Evolutionary conservation across 192 early-diverging fungal species (phyloP), one percentile per base, ranked within the genome.

Genomic region (Coemansia sp.): DNA sequence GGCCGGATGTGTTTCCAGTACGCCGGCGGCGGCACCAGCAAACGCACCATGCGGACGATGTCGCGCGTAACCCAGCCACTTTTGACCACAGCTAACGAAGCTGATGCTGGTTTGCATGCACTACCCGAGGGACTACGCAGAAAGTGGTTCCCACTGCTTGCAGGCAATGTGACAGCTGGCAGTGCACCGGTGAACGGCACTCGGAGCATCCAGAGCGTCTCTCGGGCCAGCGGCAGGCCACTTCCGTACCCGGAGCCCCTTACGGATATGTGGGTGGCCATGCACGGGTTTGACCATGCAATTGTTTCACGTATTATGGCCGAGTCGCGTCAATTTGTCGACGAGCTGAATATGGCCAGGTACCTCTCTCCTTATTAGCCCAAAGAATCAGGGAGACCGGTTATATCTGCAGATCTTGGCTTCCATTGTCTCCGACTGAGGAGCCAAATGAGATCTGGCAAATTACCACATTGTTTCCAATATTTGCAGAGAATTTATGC

Each of bases 1-100:
- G 68, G 64, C 37, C 68, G 80, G 59, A 77, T 82, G 71, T 82
- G 75, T 55, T 82, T 71, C 65, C 64, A 60, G 51, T 82, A 76
- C 35, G 65, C 61, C 5, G 71, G 71, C 26, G 55, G 39, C 50
- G 23, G 59, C 53, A 64, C 49, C 52, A 38, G 55, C 11, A 45
- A 63, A 14, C 38, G 56, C 9, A 21, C 52, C 27, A 45, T 21
- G 17, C 51, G 25, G 21, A 56, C 57, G n/a, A n/a, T 80, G 52
- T 57, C 68, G 31, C 27, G 70, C 16, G 77, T 74, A 10, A 53
- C 77, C 16, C 27, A 39, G 58, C 71, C 77, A 0, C 22, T 26
- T 6, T n/a, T 27, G 26, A 48, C 26, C 35, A 50, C 11, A 6
- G 38, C 64, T 16, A 21, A 6, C 16, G 59, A 56, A 6, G 62